Conservation (phyloP, 139 green algal genomes). For the Ettlia oleoabundans region DNA sequence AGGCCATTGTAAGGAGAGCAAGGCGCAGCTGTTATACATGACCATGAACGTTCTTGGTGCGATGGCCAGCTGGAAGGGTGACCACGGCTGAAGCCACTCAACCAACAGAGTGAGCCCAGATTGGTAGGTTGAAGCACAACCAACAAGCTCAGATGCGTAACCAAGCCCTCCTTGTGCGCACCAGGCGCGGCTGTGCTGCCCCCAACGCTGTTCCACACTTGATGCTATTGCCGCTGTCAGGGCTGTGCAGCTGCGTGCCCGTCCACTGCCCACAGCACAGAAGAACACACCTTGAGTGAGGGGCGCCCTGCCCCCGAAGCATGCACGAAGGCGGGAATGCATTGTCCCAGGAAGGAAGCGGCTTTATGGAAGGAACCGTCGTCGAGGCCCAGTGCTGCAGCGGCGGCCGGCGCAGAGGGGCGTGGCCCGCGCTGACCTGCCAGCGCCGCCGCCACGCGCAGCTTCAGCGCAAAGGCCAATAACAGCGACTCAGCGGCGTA, state of each 20-base stretch:
- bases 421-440: not conserved
- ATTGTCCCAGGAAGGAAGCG: constrained; percentile 58
- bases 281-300: constrained; percentile 12
- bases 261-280: not conserved
- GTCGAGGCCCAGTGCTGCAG: constrained; percentile 10
- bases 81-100: no score
- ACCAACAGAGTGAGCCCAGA: no score
- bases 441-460: constrained; percentile 70
- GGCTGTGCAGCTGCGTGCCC: not conserved
- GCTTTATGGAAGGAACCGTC: constrained; percentile 30
- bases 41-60: not conserved
- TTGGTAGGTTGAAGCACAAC: no score
- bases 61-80: no score
- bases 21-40: no score
- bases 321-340: constrained; percentile 41
- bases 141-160: no score
- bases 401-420: not conserved
- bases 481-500: constrained; percentile 84
- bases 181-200: no score
- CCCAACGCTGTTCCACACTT: no score
- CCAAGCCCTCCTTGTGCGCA: no score
- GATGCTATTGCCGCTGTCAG: no score
- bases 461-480: constrained; percentile 92
- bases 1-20: not conserved
- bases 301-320: not conserved